Base-by-base conservation (phyloP, 2,329 filamentous ascomycete genomes). In the Ophiostoma novo-ulmi region DNA sequence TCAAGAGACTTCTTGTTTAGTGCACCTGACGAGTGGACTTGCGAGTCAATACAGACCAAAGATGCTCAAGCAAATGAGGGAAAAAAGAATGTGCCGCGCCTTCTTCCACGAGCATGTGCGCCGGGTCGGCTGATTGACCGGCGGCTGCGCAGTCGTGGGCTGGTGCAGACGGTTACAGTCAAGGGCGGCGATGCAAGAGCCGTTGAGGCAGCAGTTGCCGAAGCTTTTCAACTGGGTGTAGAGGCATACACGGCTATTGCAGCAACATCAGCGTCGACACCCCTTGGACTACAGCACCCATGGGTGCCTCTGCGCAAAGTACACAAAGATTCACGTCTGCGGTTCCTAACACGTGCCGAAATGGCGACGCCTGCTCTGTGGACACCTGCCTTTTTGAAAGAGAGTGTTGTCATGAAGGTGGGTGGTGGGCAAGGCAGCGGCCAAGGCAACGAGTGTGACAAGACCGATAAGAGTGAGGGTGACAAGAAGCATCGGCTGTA, bases 251-350 rank as follows among this genome's bases (percentile, higher is more conserved):
- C 55, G 13, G 22, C 22, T 13, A 17, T 14, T 14, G 31, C 61
- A 31, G 22, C 67, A n/a, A 20, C 67, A 2, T 38, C 20, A 7
- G 26, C 48, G 5, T 7, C 22, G 6, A 55, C 22, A 22, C 88
- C 85, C 69, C 80, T 89, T 26, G 91, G 88, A 6, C 81, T 94
- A 22, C 84, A 85, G 70, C 88, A 90, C 63, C 79, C 86, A 0
- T 92, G 91, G 85, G 85, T 94, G n/a, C 91, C 91, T 5, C 81
- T 94, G 22, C 87, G 91, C 68, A 94, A 94, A 77, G 81, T 92
- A 2, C 87, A 91, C 76, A 92, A 90, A 76, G 89, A 92, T 71
- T 89, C 89, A 0, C 85, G 88, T 36, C 83, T 94, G 7, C 87
- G 88, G 1, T 93, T 93, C 75, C 82, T 94, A 13, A 86, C 85